Evolutionary conservation across 2,329 filamentous ascomycete species (phyloP).

Genomic region (Epichloe bromicola): DNA sequence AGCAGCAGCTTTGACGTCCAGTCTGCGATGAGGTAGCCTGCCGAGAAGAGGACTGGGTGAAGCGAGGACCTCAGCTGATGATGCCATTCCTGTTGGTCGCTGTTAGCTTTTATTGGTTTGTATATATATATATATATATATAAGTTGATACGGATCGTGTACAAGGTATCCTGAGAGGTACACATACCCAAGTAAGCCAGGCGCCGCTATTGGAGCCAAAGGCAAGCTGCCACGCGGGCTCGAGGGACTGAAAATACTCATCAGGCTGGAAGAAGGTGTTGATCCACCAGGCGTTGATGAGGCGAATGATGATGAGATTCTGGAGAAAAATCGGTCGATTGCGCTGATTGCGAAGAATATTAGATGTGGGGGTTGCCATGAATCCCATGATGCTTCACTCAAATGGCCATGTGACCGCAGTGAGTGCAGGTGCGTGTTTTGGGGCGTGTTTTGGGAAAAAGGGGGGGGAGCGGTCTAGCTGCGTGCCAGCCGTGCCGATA

Average conservation of each 20-base stretch:
- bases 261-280: conserved; percentile 96
- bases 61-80: conserved; percentile 77
- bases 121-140: no score
- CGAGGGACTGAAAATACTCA: conserved; percentile 91
- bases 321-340: conserved; percentile 17
- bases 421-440: neutral
- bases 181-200: conserved; percentile 87
- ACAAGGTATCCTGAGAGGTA: conserved; percentile 1
- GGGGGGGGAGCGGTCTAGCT: no score
- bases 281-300: conserved; percentile 66
- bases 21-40: conserved; percentile 53
- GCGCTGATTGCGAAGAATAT: conserved; percentile 7
- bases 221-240: conserved; percentile 82
- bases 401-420: neutral
- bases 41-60: conserved; percentile 78
- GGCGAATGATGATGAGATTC: conserved; percentile 52
- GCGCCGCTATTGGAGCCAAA: conserved; percentile 68
- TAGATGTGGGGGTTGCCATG: conserved; percentile 11
- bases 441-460: neutral
- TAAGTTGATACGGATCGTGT: conserved; percentile 3
- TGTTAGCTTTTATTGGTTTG: neutral
- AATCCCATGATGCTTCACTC: conserved; percentile 9
- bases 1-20: conserved; percentile 40
- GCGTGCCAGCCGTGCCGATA: no score
- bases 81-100: conserved; percentile 71